A percentile compares a stretch with the other conserved stretches of the same genome.
phyloP scores from a whole-genome alignment of 331 rosid species.

The Arachis monticola region DNA sequence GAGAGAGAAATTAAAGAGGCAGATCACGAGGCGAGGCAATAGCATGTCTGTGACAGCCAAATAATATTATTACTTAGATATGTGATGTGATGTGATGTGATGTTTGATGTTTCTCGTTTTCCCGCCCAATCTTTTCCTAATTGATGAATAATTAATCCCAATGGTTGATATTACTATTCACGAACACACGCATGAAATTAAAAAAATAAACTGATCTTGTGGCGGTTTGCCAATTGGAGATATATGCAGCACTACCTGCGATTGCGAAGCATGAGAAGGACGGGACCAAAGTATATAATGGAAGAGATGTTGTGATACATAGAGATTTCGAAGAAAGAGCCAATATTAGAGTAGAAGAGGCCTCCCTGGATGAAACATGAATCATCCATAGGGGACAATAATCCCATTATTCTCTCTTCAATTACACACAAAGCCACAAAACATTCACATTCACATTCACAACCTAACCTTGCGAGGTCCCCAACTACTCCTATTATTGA shows the following conservation, averaged over 20 bases:
- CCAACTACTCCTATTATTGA: slow-evolving; percentile 35
- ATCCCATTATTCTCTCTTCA: slow-evolving; percentile 41
- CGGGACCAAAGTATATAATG: slow-evolving; percentile 35
- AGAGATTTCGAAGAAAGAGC: slow-evolving; percentile 30
- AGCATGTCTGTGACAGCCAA: too few relatives aligned
- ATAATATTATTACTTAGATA: too few relatives aligned
- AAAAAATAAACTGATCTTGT: too few relatives aligned
- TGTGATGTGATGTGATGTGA: too few relatives aligned
- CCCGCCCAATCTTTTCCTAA: neutral
- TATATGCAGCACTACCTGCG: slow-evolving; percentile 19
- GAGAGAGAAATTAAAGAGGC: slow-evolving; percentile 11
- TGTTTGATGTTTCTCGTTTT: too few relatives aligned
- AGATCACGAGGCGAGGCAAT: slow-evolving; percentile 54
- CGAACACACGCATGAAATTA: too few relatives aligned
- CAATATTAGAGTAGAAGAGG: slow-evolving; percentile 34
- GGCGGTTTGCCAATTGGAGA: slow-evolving; percentile 9
- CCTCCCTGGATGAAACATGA: slow-evolving; percentile 74
- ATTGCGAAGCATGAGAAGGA: slow-evolving; percentile 32
- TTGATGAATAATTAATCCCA: too few relatives aligned
- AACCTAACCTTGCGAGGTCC: slow-evolving; percentile 38
- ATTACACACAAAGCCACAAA: slow-evolving; percentile 17
- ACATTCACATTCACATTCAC: slow-evolving; percentile 27
- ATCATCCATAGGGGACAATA: slow-evolving; percentile 55
- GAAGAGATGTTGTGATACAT: neutral
- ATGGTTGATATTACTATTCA: too few relatives aligned